Base-by-base conservation (phyloP, 805 yeast genomes). In the Limtongia smithiae region DNA sequence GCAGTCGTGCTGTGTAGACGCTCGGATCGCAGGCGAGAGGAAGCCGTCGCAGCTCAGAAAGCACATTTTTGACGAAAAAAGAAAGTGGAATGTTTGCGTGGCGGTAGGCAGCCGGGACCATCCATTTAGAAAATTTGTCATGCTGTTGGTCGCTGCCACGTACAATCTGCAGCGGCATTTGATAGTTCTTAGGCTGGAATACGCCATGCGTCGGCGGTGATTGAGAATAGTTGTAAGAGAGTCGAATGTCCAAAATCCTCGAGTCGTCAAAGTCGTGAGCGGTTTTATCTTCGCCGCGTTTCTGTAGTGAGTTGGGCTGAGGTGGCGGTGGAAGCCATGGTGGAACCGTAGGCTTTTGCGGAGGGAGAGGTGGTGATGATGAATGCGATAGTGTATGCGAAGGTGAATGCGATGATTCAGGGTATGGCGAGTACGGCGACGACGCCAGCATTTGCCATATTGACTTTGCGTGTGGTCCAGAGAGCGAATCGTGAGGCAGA, bases 41-140 rank as follows among this genome's bases (percentile, higher is more conserved):
- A 20, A 44, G 14, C 7, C 28, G 20, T 9, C 20, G 20, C 4
- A 49, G 39, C 15, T 49, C 54, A 30, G 9, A 15, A 20, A 35
- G 28, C 22, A 49, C n/a, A 11, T 35, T 17, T 28, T 35, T 37
- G 28, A 44, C 24, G 25, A 49, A 49, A 31, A 22, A 49, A 2
- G 48, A 25, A 7, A 45, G 40, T 7, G 54, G 43, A 4, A 49
- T 33, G 40, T 49, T 49, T 17, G 49, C 50, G 18, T 28, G 14
- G 17, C 20, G 14, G 21, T 22, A 36, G 9, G 24, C 49, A 1
- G 35, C 36, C 14, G 37, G 40, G 3, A 7, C 15, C 38, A 28
- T 28, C n/a, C 25, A 24, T 25, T 14, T 18, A 6, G 28, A 4
- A 28, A 5, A 6, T 4, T 17, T 32, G 18, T 34, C 32, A 5